phyloP scores from a whole-genome alignment of 306 rosid genomes.

The Begonia masoniana region DNA sequence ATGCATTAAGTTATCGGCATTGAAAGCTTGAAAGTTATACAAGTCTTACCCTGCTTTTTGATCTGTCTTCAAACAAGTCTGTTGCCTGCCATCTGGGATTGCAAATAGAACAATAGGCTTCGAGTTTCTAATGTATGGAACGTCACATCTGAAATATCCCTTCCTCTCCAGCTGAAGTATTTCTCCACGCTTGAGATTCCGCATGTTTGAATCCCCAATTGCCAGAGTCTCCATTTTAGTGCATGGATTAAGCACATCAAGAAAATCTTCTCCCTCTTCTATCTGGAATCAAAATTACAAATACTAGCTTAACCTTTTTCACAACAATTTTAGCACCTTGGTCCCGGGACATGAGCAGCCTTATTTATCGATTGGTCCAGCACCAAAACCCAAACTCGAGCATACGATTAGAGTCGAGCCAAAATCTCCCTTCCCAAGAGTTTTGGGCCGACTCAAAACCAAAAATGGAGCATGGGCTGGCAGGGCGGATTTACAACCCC shows the following conservation, averaged over 20 bases:
- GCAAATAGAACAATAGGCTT: conserved; percentile 57
- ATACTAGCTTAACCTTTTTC: not conserved
- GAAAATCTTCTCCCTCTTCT: conserved; percentile 1
- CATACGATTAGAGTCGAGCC: no score
- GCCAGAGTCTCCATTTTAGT: conserved; percentile 65
- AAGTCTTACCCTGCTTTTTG: not conserved
- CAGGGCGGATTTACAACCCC: no score
- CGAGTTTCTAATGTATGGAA: conserved; percentile 49
- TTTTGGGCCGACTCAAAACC: no score
- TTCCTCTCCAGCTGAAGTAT: conserved; percentile 87
- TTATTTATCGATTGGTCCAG: no score
- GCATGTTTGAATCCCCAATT: conserved; percentile 71
- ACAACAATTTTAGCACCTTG: no score
- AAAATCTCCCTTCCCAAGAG: no score
- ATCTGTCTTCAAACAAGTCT: conserved; percentile 26
- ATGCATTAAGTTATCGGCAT: no score
- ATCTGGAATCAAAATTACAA: not conserved
- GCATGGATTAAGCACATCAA: conserved; percentile 12
- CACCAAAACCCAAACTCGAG: no score
- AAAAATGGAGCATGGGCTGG: no score
- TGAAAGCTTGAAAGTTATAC: no score
- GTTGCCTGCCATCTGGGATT: conserved; percentile 88
- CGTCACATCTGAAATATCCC: conserved; percentile 84
- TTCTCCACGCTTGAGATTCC: conserved; percentile 62
- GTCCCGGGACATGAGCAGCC: no score